phyloP scores from a whole-genome alignment of 176 grass and related monocot species.

The Aegilops speltoides region DNA sequence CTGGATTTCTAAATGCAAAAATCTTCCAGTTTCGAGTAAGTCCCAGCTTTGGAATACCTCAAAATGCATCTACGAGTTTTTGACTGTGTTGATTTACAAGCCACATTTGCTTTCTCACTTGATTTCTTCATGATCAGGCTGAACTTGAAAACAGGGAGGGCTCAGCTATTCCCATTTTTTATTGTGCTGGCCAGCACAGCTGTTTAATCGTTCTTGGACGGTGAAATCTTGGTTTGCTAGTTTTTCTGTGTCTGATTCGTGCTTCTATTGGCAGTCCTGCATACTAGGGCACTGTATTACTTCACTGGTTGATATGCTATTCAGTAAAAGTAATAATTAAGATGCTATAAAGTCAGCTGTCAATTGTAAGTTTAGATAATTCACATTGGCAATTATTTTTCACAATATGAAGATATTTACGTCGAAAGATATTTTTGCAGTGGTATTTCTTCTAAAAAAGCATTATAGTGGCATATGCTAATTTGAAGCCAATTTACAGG shows the following conservation, averaged over 20 bases:
- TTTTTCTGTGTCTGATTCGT: background rate
- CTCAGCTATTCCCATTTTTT: background rate
- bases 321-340: too few relatives aligned
- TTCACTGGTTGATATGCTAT: too few relatives aligned
- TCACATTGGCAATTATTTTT: background rate
- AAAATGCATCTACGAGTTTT: background rate
- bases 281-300: background rate
- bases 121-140: background rate
- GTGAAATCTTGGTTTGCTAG: background rate
- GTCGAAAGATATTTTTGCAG: background rate
- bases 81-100: background rate
- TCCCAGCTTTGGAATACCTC: background rate
- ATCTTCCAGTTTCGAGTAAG: background rate
- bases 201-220: background rate
- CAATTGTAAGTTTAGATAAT: too few relatives aligned
- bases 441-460: background rate
- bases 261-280: background rate
- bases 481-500: background rate
- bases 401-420: background rate
- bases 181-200: background rate
- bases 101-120: background rate
- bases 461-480: background rate
- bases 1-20: background rate
- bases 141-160: background rate
- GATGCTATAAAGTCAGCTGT: too few relatives aligned